Base-by-base conservation (phyloP, 2,329 filamentous ascomycete genomes). In the Shiraia bambusicola region DNA sequence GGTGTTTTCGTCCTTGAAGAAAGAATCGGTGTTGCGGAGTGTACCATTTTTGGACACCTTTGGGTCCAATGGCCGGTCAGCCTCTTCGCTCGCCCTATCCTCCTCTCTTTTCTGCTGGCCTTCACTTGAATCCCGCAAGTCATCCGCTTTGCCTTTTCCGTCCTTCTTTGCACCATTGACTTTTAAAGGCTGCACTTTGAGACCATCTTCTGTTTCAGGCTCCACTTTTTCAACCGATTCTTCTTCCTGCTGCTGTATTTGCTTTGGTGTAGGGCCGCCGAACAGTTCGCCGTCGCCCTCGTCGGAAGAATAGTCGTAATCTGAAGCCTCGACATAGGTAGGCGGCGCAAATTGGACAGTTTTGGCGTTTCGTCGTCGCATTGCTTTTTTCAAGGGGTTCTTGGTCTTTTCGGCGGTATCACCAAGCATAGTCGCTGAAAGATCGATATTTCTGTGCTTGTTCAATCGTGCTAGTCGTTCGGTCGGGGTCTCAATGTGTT, bases 401-500 rank as follows among this genome's bases (percentile, higher is more conserved):
- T 88, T 90, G 24, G 86, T 80, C 65, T 94, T 94, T 52, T 91
- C 87, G 2, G 84, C 77, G 50, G 83, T 84, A 52, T 87, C 84
- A 25, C 82, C 81, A 35, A 87, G 76, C 83, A 86, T 87, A 1
- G 82, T 84, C 27, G 82, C 82, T 39, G 84, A 84, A 26, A 87
- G 76, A 74, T 98, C 93, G 58, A 97, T 91, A 64, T 98, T 98
- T 63, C 93, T 83, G 71, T 98, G 93, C 72, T 98, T 98, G 71
- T 98, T 98, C 51, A 97, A 72, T 51, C 93, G 83, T 32, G 93
- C 93, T 49, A 98, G 72, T 64, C 93, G 81, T 75, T 98, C 93
- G 12, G 92, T 96, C 2, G 93, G 93, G 7, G 93, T 98, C 69
- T 98, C 93, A 53, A 98, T 98, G 66, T 98, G 93, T 69, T 98